phyloP scores from a whole-genome alignment of 148 eudicot genomes.

The Simmondsia chinensis region DNA sequence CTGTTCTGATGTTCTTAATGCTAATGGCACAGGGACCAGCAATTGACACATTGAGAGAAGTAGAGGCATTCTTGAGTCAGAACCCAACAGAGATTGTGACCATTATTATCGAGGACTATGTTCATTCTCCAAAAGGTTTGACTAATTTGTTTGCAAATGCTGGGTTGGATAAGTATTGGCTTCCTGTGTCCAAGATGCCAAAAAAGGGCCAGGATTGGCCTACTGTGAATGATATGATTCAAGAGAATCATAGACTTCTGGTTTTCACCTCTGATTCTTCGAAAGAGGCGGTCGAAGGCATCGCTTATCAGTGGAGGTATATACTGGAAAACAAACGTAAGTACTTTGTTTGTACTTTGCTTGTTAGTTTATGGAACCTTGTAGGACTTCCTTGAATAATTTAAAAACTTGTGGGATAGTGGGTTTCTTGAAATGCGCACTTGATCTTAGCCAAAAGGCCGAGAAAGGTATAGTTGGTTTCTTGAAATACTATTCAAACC shows the following conservation, averaged over 20 bases:
- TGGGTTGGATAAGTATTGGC: constrained; percentile 71
- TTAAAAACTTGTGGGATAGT: background rate
- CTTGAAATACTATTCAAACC: too few species aligned
- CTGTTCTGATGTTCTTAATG: too few species aligned
- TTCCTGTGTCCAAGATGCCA: constrained; percentile 68
- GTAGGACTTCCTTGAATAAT: too few species aligned
- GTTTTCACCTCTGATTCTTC: constrained; percentile 57
- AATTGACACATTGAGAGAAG: constrained; percentile 46
- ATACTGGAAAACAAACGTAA: constrained; percentile 76
- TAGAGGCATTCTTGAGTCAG: constrained; percentile 50
- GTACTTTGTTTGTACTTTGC: background rate
- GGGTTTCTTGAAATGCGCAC: too few species aligned
- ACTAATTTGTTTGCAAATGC: constrained; percentile 58
- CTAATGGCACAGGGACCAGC: constrained; percentile 68
- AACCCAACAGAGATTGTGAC: constrained; percentile 77
- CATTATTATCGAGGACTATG: constrained; percentile 73
- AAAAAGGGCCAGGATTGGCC: constrained; percentile 76
- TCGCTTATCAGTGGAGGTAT: constrained; percentile 71
- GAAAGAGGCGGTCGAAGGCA: constrained; percentile 64
- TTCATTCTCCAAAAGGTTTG: constrained; percentile 53
- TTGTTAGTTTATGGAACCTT: background rate
- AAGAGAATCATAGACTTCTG: constrained; percentile 53
- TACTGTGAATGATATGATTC: constrained; percentile 59
- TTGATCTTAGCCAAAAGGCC: constrained; percentile 92
- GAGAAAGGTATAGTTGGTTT: constrained; percentile 47